phyloP scores from a whole-genome alignment of 1,139 yeast genomes.

The Arxiozyma slooffiae region DNA sequence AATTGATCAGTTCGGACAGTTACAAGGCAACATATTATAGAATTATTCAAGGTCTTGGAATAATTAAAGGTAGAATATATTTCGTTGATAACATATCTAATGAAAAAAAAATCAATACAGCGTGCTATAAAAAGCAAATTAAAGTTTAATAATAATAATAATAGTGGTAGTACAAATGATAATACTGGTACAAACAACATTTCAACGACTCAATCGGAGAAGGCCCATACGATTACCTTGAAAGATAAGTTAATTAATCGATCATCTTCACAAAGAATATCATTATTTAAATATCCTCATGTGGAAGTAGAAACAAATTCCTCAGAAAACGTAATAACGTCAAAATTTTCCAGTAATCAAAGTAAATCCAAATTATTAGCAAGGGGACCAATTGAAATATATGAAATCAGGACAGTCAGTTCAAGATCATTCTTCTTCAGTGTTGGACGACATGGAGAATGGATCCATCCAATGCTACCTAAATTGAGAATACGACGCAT shows the following conservation, averaged over 20 bases:
- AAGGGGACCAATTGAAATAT: slow-evolving; percentile 25
- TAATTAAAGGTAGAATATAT: background rate
- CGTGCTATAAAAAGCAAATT: background rate
- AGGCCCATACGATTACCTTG: background rate
- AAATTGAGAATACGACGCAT: slow-evolving; percentile 21
- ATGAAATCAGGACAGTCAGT: slow-evolving; percentile 16
- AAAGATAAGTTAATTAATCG: slow-evolving; percentile 14
- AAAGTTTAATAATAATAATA: background rate
- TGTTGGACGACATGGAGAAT: slow-evolving; percentile 25
- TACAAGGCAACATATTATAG: background rate
- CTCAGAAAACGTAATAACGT: background rate
- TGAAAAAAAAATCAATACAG: background rate
- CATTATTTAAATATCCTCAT: slow-evolving; percentile 22
- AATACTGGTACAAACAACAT: background rate
- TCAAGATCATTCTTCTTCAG: slow-evolving; percentile 25
- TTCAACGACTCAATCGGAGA: background rate
- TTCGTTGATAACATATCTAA: background rate
- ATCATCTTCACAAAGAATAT: slow-evolving; percentile 25
- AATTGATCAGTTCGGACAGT: background rate
- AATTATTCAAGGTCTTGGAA: background rate
- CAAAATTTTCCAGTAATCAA: background rate
- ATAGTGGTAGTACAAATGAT: too few species aligned
- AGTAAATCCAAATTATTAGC: slow-evolving; percentile 14
- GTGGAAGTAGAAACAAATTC: slow-evolving; percentile 20
- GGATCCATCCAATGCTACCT: slow-evolving; percentile 29